Evolutionary conservation across 2,329 filamentous ascomycete species (phyloP), one percentile per base, ranked within the genome.

Genomic region (Ilyonectria sp.): DNA sequence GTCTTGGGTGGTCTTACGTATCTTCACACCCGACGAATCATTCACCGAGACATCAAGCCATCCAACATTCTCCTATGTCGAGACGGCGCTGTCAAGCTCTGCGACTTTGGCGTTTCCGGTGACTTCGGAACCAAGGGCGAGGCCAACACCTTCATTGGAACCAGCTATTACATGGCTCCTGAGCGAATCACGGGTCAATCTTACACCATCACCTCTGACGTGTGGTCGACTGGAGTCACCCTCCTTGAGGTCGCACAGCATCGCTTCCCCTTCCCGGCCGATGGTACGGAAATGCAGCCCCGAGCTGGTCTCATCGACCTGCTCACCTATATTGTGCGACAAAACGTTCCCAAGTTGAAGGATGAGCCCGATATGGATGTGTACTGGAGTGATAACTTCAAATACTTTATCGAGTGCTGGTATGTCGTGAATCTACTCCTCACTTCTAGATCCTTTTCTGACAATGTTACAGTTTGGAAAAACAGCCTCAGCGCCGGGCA

Each of bases 381-480:
- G 73, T 92, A 92, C 78, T 99, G 96, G 96, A 97, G 93, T 74
- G 93, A 97, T 75, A 97, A 93, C 78, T 98, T 99, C 83, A 99
- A 99, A 81, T 98, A 98, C 80, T 99, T 99, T 76, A 98, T 99
- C 76, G 95, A 98, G 83, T 98, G 95, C 89, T 98, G 96, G 95
- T 98, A 89, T 79, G 94, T 91, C 62, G 19, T 40, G 15, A 13
- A 6, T 17, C 17, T 4, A 9, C 57, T 46, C n/a, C 6, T 26
- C 29, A 15, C 4, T 35, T n/a, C 13, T 44, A 3, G 44, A 50
- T 40, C 2, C 19, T 31, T 23, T 71, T 54, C 75, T 78, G 69
- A 82, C 72, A 61, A 66, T 7, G 44, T 59, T 35, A 50, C 71
- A 98, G 96, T 84, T 88, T 99, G 65, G 96, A 99, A 82, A 99